These are phyloP conservation scores for Cornus florida DNA, from an alignment of 148 eudicot species.

Conservation along the genomic window DNA sequence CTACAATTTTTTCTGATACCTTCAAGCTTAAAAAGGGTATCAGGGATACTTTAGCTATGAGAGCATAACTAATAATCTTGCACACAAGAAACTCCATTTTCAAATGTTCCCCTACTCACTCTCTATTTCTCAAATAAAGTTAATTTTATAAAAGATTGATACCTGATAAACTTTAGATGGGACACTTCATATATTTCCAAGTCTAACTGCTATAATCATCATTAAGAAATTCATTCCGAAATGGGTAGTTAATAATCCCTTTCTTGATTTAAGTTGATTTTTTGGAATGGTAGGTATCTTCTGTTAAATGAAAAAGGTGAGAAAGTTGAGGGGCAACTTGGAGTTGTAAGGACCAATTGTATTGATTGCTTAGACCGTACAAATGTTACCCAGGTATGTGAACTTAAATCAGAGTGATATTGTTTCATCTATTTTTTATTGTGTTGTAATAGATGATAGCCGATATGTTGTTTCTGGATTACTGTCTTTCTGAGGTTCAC, in stretches of 20 bases:
- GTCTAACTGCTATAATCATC: neutral
- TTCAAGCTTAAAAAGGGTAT: neutral
- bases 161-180: neutral
- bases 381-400: slow-evolving; percentile 90
- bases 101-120: too few relatives aligned
- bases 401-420: neutral
- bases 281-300: slow-evolving; percentile 61
- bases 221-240: neutral
- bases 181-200: neutral
- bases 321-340: slow-evolving; percentile 78
- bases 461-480: neutral
- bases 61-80: neutral
- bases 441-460: neutral
- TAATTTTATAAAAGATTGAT: too few relatives aligned
- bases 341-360: slow-evolving; percentile 91
- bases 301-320: slow-evolving; percentile 82
- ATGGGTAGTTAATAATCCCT: neutral
- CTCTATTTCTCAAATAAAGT: neutral
- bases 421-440: neutral
- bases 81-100: neutral
- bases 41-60: neutral
- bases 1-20: neutral
- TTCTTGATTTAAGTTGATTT: neutral
- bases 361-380: slow-evolving; percentile 98
- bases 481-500: slow-evolving; percentile 2